Evolutionary conservation across 2,329 filamentous ascomycete species (phyloP), one percentile per base, ranked within the genome.

Genomic region (Endoconidiophora polonica): DNA sequence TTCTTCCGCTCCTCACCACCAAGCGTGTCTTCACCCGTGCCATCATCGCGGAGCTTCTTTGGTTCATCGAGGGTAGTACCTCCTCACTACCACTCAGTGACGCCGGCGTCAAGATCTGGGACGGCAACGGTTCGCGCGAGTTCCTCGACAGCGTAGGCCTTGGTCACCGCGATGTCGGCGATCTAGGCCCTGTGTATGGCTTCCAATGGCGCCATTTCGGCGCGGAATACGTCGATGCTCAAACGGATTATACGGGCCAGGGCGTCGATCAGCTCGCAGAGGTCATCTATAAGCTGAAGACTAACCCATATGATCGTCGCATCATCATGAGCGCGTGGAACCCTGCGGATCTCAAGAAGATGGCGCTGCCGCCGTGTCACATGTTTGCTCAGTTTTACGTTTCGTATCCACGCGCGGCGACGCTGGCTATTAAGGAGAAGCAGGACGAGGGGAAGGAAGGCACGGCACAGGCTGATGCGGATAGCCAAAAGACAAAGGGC

Each of bases 181-280:
- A 98, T 60, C 72, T 98, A 0, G 91, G 91, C 0, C 91, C 91
- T 26, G 88, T 96, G 0, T 98, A 98, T 62, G 91, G 91, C 1
- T 98, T 98, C 68, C 91, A 98, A 66, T 98, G 91, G 91, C 83
- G 91, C 2, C 90, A 96, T 66, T 98, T 98, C 60, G 91, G 91
- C 46, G 91, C 91, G 3, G 79, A 86, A 54, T 98, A 98, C 63
- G 69, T 80, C 16, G 83, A 90, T 60, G 74, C 81, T 12, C 70
- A 79, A 56, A 74, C 83, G 0, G 86, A 96, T 62, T 98, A 98
- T 65, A 73, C 77, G 0, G 87, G 85, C 0, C 73, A 94, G 62
- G 91, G 91, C 16, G 86, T 95, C 14, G 91, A 98, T 62, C 91
- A 98, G 68, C 72, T 98, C 37, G 83, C 84, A 14, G 83, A 93